Percentiles rank a stretch among this genome's conserved stretches.
phyloP scores from a whole-genome alignment of 495 filamentous ascomycete species.

The Cercophora samala region DNA sequence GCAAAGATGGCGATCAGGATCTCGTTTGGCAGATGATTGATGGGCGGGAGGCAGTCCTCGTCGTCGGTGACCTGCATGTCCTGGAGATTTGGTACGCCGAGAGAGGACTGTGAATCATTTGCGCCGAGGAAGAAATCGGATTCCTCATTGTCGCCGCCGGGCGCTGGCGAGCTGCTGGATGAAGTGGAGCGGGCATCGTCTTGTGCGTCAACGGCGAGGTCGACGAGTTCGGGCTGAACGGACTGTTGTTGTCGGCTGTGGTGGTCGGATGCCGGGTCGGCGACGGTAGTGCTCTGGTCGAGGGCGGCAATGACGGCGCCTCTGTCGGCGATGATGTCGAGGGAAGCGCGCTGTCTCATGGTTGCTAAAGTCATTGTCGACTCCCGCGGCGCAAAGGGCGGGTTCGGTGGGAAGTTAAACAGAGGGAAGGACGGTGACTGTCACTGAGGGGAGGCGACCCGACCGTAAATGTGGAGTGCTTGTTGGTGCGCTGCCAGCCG shows the following conservation, averaged over 20 bases:
- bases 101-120: constrained; percentile 88
- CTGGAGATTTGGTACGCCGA: constrained; percentile 71
- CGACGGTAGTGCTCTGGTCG: constrained; percentile 7
- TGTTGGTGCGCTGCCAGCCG: constrained; percentile 24
- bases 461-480: constrained; percentile 23
- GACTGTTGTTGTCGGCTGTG: background rate
- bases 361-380: constrained; percentile 10
- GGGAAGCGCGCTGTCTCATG: constrained; percentile 38
- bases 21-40: constrained; percentile 85
- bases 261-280: constrained; percentile 11
- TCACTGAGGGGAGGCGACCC: constrained; percentile 18
- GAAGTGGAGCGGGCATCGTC: constrained; percentile 56
- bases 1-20: constrained; percentile 90
- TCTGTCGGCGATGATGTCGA: constrained; percentile 45
- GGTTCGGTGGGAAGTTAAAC: constrained; percentile 1
- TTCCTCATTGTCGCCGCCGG: constrained; percentile 68
- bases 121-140: constrained; percentile 84
- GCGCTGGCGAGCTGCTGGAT: constrained; percentile 79
- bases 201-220: constrained; percentile 7
- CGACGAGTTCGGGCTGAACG: constrained; percentile 11
- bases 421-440: constrained; percentile 2
- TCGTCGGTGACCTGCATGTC: constrained; percentile 60
- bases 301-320: background rate
- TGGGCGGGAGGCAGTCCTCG: constrained; percentile 64
- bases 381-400: constrained; percentile 28